A percentile compares a stretch with the other conserved stretches of the same genome.
These are phyloP conservation scores for Penicillium oxalicum DNA, from an alignment of 2,329 filamentous ascomycete genomes.

Conservation along the genomic window DNA sequence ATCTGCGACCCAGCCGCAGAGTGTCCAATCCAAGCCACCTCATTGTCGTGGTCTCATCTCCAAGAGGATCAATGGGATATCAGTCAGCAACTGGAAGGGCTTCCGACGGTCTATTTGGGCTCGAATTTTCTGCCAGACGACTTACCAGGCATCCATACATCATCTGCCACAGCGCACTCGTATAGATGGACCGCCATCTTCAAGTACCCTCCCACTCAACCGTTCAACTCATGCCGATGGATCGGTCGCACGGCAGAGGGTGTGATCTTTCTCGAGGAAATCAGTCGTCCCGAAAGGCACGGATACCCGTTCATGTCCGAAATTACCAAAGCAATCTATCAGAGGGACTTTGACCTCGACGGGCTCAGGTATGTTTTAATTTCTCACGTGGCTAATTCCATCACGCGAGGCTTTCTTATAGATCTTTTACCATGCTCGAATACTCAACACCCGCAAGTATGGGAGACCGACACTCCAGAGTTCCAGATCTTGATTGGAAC, in stretches of 20 bases:
- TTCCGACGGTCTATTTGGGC: neutral
- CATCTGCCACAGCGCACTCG: neutral
- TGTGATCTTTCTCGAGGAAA: conserved; percentile 4
- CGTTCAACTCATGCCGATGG: neutral
- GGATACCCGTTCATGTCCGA: conserved; percentile 3
- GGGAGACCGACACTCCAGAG: neutral
- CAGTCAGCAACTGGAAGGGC: neutral
- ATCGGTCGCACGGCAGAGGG: conserved; percentile 1
- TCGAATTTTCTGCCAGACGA: neutral
- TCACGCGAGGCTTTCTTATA: neutral
- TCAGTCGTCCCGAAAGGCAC: neutral
- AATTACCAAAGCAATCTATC: conserved; percentile 4
- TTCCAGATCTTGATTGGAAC: conserved; percentile 2
- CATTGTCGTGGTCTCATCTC: neutral
- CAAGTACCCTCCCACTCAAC: neutral
- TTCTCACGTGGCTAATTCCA: neutral
- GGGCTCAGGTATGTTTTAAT: conserved; percentile 1
- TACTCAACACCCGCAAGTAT: neutral
- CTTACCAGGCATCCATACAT: neutral
- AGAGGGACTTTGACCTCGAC: neutral
- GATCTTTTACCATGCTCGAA: neutral
- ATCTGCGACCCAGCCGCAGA: neutral
- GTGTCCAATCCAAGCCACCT: neutral
- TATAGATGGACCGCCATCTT: neutral
- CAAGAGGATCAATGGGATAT: neutral